Base-by-base conservation (phyloP, 2,329 filamentous ascomycete genomes). In the Epichloe bromicola region DNA sequence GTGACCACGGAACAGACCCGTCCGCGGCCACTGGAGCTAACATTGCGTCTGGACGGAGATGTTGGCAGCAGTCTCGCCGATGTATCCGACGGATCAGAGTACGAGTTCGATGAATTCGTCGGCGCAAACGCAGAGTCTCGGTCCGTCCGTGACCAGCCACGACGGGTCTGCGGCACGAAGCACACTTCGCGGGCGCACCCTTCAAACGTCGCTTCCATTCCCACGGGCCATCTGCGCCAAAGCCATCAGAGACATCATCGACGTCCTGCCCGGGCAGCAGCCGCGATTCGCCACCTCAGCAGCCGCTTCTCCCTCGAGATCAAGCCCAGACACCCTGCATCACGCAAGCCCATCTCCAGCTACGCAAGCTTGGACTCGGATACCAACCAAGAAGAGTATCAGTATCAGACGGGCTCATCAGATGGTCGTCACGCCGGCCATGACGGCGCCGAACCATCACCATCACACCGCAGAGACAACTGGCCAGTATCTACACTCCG, bases 61-160 rank as follows among this genome's bases (percentile, higher is more conserved):
- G 62, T 62, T 14, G 70, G 71, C 10, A 73, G 68, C 55, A 75
- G 72, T 51, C 55, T 75, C 20, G 72, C 72, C 2, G 66, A 74
- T 52, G 64, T 69, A 6, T 74, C 72, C 1, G 71, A 74, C 42
- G 54, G 51, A 15, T 53, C 55, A 34, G 55, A 61, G 12, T 55
- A 60, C 38, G 56, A 51, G 4, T 46, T 51, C 7, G 49, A 50
- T 20, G 38, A 54, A 10, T 51, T 52, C n/a, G 42, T 51, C n/a
- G 50, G 49, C 17, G 26, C 40, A 11, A 38, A 15, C 40, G 12
- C 42, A 4, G 38, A 47, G 33, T n/a, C 19, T 14, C 17, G n/a
- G n/a, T 43, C n/a, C 7, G 39, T 15, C 19, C 40, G 14, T 15
- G 23, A 34, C 14, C 10, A 23, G 12, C 20, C 39, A 30, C 14